A percentile compares a stretch with the other conserved stretches of the same genome.
These are phyloP conservation scores for Mollisiaceae sp. DNA, from an alignment of 2,329 filamentous ascomycete genomes.

Conservation along the genomic window DNA sequence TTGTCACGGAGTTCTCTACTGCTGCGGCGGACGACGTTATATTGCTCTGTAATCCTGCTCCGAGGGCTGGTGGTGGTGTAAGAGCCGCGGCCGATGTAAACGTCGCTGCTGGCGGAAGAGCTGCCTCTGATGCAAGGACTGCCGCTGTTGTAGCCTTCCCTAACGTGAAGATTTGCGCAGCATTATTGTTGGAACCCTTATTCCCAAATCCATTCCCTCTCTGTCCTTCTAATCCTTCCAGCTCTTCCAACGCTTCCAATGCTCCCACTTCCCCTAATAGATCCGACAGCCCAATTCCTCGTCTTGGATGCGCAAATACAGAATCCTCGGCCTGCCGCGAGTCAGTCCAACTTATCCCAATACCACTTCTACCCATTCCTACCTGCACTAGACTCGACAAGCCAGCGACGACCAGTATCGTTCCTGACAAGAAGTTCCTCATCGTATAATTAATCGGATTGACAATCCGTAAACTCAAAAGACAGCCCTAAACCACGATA, in stretches of 20 bases:
- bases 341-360: conserved; percentile 16
- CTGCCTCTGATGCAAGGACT: conserved; percentile 16
- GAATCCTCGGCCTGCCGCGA: conserved; percentile 23
- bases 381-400: conserved; percentile 34
- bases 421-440: conserved; percentile 33
- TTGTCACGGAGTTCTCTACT: conserved; percentile 33
- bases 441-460: conserved; percentile 28
- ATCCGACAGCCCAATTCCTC: conserved; percentile 30
- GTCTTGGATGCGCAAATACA: conserved; percentile 19
- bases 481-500: conserved; percentile 25
- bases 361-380: conserved; percentile 6
- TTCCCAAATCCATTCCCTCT: not conserved
- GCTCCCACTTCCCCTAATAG: conserved; percentile 33
- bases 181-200: not conserved
- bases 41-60: conserved; percentile 24
- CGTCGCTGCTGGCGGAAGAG: no score
- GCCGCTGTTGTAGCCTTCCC: conserved; percentile 40
- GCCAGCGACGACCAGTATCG: conserved; percentile 31
- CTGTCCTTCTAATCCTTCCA: conserved; percentile 14
- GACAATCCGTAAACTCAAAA: conserved; percentile 2
- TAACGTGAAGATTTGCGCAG: not conserved
- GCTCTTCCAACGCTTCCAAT: conserved; percentile 19
- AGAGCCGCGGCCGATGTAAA: conserved; percentile 40
- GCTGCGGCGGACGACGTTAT: conserved; percentile 20
- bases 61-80: conserved; percentile 5